phyloP scores from a whole-genome alignment of 768 basidiomycete genomes.

The Tulasnella sp. region DNA sequence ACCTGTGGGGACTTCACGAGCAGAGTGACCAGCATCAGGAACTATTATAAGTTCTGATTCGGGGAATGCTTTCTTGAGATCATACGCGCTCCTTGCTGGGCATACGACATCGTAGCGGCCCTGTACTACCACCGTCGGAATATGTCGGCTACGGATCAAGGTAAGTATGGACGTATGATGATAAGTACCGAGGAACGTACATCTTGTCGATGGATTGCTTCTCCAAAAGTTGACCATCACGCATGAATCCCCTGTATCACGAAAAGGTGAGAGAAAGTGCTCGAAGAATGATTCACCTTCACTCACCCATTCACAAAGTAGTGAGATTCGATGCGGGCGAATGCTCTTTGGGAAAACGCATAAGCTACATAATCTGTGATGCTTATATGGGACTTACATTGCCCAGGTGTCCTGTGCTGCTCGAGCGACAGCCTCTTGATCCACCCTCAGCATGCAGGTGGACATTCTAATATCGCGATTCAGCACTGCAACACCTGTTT shows the following conservation, averaged over 20 bases:
- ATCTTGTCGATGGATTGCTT: conserved; percentile 79
- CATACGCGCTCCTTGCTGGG: conserved; percentile 73
- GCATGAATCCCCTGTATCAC: conserved; percentile 72
- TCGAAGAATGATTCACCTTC: neutral
- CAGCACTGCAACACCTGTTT: neutral
- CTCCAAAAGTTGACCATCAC: conserved; percentile 77
- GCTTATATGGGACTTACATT: conserved; percentile 36
- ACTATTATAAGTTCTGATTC: conserved; percentile 64
- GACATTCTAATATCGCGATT: conserved; percentile 46
- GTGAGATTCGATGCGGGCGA: conserved; percentile 57
- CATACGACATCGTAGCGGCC: conserved; percentile 86
- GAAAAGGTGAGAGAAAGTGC: conserved; percentile 13
- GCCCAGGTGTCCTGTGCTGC: conserved; percentile 66
- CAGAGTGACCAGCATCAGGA: conserved; percentile 78
- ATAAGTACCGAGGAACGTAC: conserved; percentile 29
- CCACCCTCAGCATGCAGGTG: conserved; percentile 61
- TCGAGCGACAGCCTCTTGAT: conserved; percentile 50
- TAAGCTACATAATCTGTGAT: neutral
- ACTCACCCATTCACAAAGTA: conserved; percentile 5
- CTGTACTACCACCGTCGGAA: conserved; percentile 71
- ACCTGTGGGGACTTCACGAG: conserved; percentile 56
- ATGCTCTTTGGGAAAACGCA: conserved; percentile 40
- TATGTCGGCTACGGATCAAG: conserved; percentile 54
- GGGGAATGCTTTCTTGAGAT: conserved; percentile 71
- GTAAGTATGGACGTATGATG: neutral